Percentiles rank a stretch among this genome's conserved stretches.
Conservation (phyloP, 2,329 filamentous ascomycete genomes). For the Venturia aucupariae region DNA sequence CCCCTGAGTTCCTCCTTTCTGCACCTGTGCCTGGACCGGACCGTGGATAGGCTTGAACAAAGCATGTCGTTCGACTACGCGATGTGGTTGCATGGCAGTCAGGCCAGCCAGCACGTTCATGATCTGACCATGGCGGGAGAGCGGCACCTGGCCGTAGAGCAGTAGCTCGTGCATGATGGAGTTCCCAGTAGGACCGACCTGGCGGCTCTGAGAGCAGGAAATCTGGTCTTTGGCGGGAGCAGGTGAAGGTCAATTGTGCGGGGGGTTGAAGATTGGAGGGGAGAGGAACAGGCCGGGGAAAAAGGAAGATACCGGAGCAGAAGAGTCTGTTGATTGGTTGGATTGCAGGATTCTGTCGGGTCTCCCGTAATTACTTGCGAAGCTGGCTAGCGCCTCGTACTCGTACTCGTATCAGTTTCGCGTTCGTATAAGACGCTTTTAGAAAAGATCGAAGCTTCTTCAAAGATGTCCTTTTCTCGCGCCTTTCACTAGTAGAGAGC, state of each 20-base stretch:
- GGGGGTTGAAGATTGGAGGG: too few species aligned
- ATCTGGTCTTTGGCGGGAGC: not conserved
- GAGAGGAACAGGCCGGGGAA: not conserved
- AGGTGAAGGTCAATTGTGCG: not conserved
- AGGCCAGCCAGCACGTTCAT: constrained; percentile 53
- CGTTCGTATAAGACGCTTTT: too few species aligned
- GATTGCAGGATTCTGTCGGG: not conserved
- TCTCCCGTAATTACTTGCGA: not conserved
- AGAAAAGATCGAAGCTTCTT: too few species aligned
- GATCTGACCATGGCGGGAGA: constrained; percentile 49
- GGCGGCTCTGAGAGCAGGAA: not conserved
- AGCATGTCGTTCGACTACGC: constrained; percentile 45
- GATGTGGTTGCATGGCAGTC: constrained; percentile 51
- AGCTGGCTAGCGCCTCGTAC: too few species aligned
- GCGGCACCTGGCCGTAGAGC: constrained; percentile 50
- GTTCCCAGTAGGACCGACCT: constrained; percentile 9
- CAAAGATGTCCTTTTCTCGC: too few species aligned
- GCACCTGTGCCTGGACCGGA: not conserved
- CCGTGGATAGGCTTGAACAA: constrained; percentile 45
- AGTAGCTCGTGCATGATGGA: constrained; percentile 60
- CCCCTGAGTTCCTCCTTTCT: constrained; percentile 29
- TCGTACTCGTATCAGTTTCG: too few species aligned
- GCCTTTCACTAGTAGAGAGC: too few species aligned
- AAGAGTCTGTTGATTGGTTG: not conserved
- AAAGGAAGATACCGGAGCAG: too few species aligned